A percentile compares a stretch with the other conserved stretches of the same genome.
Conservation (phyloP, 2,329 filamentous ascomycete species). For the Huntiella abstrusa region DNA sequence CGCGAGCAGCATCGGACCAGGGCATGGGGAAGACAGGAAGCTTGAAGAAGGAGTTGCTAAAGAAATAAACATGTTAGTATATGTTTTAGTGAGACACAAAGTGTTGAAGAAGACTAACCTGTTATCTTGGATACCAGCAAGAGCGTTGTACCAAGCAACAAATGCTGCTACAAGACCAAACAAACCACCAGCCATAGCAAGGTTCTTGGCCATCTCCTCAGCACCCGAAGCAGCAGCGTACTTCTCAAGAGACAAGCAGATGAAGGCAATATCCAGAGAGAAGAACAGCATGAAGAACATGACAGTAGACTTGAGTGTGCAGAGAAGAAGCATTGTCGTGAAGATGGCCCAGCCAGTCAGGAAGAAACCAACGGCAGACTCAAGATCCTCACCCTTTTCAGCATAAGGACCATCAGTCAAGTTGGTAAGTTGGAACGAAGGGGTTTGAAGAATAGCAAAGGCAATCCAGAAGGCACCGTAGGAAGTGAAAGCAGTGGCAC, state of each 20-base stretch:
- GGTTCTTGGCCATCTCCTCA: slow-evolving; percentile 22
- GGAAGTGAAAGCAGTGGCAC: slow-evolving; percentile 62
- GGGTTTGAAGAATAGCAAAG: slow-evolving; percentile 54
- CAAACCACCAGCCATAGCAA: slow-evolving; percentile 54
- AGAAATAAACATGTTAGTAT: slow-evolving; percentile 18
- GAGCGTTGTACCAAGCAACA: slow-evolving; percentile 70
- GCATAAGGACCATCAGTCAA: slow-evolving; percentile 26
- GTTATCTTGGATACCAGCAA: slow-evolving; percentile 61
- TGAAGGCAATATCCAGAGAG: slow-evolving; percentile 55
- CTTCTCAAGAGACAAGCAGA: slow-evolving; percentile 49
- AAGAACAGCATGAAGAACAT: slow-evolving; percentile 66
- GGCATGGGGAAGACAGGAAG: slow-evolving; percentile 88
- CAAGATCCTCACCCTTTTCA: slow-evolving; percentile 25
- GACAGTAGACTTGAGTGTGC: slow-evolving; percentile 58
- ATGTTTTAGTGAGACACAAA: background rate
- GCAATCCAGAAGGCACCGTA: slow-evolving; percentile 74
- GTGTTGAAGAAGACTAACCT: slow-evolving; percentile 26
- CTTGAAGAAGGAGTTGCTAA: slow-evolving; percentile 72
- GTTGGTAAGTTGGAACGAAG: slow-evolving; percentile 39
- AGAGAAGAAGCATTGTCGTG: slow-evolving; percentile 53
- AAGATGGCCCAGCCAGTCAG: slow-evolving; percentile 72
- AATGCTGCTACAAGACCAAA: slow-evolving; percentile 72
- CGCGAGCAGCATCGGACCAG: slow-evolving; percentile 53
- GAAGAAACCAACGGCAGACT: slow-evolving; percentile 54
- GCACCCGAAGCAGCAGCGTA: slow-evolving; percentile 35